Percentiles rank a stretch among this genome's conserved stretches.
Conservation (phyloP, 371 early-diverging fungal species). For the Amoeboaphelidium protococcarum region DNA sequence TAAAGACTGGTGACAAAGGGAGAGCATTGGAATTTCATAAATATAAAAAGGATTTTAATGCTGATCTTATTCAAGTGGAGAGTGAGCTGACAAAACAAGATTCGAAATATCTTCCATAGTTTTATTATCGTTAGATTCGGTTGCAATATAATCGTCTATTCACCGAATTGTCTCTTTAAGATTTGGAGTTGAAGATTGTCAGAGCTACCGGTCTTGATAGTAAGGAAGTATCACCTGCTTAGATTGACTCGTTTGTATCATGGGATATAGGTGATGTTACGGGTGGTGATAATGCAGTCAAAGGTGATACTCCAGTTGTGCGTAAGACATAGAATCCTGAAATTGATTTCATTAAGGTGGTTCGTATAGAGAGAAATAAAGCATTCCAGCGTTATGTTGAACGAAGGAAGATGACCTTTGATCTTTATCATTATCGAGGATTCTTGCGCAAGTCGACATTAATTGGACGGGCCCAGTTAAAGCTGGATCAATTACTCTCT, state of each 20-base stretch:
- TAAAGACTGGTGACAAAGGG: conserved; percentile 12
- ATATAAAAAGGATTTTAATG: conserved; percentile 22
- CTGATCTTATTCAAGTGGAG: conserved; percentile 27
- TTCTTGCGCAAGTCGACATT: conserved; percentile 22
- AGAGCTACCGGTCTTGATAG: conserved; percentile 24
- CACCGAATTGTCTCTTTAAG: conserved; percentile 28
- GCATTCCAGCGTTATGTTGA: conserved; percentile 32
- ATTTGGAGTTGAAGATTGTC: conserved; percentile 29
- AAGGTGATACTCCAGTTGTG: conserved; percentile 31
- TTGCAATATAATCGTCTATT: conserved; percentile 29
- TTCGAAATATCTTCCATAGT: background rate
- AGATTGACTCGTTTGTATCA: conserved; percentile 31
- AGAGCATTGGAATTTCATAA: conserved; percentile 19
- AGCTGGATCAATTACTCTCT: conserved; percentile 24
- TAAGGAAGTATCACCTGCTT: conserved; percentile 19
- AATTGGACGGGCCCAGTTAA: conserved; percentile 29
- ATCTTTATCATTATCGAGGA: conserved; percentile 34
- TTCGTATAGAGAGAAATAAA: conserved; percentile 31
- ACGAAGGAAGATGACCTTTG: conserved; percentile 31
- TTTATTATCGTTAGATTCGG: conserved; percentile 13
- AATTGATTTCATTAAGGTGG: conserved; percentile 21
- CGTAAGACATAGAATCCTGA: conserved; percentile 19
- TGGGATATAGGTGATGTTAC: conserved; percentile 33
- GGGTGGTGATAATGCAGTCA: conserved; percentile 19
- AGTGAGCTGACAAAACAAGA: conserved; percentile 13